These are phyloP conservation scores for Brassica incana DNA, from an alignment of 345 rosid species.

Conservation along the genomic window DNA sequence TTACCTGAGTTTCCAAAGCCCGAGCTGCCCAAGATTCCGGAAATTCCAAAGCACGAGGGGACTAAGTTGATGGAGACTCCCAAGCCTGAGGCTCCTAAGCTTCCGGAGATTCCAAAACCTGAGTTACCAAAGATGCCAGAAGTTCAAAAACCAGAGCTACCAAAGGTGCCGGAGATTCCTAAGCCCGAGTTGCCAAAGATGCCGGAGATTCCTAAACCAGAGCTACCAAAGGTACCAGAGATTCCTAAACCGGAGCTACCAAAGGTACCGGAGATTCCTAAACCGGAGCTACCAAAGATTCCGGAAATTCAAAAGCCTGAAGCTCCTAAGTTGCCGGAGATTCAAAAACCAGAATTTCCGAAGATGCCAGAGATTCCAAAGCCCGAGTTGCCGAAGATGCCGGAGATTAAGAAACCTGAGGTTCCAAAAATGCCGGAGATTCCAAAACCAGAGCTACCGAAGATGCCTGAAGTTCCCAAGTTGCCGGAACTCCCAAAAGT, in stretches of 20 bases:
- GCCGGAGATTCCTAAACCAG: neutral
- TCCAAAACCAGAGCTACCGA: constrained; percentile 15
- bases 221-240: constrained; percentile 15
- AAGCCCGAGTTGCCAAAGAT: constrained; percentile 18
- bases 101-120: neutral
- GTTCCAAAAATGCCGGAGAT: constrained; percentile 1
- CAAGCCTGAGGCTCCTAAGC: constrained; percentile 11
- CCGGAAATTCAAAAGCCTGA: constrained; percentile 21
- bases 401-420: constrained; percentile 13
- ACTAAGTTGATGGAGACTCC: constrained; percentile 14
- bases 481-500: constrained; percentile 36
- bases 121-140: constrained; percentile 17
- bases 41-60: constrained; percentile 26
- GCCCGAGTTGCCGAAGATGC: neutral
- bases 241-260: neutral
- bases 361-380: neutral
- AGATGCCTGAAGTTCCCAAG: constrained; percentile 20
- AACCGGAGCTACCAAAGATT: neutral
- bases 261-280: neutral
- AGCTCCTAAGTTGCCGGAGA: constrained; percentile 3
- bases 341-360: neutral
- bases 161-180: constrained; percentile 9
- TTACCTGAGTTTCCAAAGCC: constrained; percentile 12
- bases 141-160: neutral
- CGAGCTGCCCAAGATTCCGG: neutral